Conservation (phyloP, 768 basidiomycete species). For the Clitopilus passeckerianus region DNA sequence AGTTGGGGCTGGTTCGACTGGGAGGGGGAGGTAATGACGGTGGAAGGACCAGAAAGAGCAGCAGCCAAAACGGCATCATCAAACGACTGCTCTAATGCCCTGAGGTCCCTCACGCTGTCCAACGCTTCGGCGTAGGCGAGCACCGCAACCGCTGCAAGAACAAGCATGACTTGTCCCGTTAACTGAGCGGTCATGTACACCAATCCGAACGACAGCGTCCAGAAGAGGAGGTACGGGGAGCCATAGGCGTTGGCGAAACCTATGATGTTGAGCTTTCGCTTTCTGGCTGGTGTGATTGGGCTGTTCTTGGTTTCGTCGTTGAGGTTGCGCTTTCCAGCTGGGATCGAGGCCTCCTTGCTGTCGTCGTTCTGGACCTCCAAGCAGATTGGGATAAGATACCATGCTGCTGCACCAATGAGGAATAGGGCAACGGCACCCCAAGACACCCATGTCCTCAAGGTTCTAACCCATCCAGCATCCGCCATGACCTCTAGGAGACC, state of each 20-base stretch:
- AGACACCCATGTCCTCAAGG: conserved; percentile 56
- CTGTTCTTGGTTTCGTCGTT: conserved; percentile 17
- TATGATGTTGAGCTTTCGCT: conserved; percentile 52
- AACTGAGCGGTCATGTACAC: conserved; percentile 70
- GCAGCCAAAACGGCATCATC: neutral
- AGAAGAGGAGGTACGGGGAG: conserved; percentile 82
- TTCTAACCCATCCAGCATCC: conserved; percentile 37
- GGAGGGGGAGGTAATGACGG: conserved; percentile 22
- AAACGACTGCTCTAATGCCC: conserved; percentile 45
- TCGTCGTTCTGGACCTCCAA: conserved; percentile 49
- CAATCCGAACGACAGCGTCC: conserved; percentile 57
- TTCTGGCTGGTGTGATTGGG: conserved; percentile 16
- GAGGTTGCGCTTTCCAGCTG: neutral
- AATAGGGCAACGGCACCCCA: conserved; percentile 49
- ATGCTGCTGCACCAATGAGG: conserved; percentile 49
- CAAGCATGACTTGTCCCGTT: conserved; percentile 77
- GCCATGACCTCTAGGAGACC: conserved; percentile 24
- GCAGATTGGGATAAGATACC: conserved; percentile 74
- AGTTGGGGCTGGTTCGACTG: conserved; percentile 18
- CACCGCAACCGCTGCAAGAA: conserved; percentile 56
- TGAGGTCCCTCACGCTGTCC: conserved; percentile 77
- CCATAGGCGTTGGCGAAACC: conserved; percentile 92
- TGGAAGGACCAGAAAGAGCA: conserved; percentile 38
- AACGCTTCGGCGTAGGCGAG: conserved; percentile 77
- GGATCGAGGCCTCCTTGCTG: neutral